phyloP scores from a whole-genome alignment of 1,284 basidiomycete genomes.

The Ceratorhiza oryzae-sativae region DNA sequence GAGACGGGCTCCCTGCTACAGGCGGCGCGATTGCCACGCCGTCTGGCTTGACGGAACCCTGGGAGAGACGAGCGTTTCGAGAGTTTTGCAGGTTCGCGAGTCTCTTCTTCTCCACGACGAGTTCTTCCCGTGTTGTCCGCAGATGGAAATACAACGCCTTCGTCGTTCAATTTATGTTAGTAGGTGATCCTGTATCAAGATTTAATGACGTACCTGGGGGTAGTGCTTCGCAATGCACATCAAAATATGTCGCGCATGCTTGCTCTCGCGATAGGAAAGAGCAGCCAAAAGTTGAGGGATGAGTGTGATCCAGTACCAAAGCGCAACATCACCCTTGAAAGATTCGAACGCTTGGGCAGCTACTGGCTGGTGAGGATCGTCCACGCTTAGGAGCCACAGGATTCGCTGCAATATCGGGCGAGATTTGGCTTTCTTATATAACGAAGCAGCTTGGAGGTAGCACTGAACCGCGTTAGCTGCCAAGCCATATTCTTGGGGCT shows the following conservation, averaged over 20 bases:
- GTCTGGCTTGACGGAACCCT: constrained; percentile 46
- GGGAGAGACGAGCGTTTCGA: constrained; percentile 46
- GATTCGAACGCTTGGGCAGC: constrained; percentile 93
- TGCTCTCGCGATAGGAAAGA: constrained; percentile 89
- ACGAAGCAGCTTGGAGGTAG: constrained; percentile 95
- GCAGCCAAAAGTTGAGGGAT: constrained; percentile 96
- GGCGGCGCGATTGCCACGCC: constrained; percentile 41
- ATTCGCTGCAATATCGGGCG: constrained; percentile 91
- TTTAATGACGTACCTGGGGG: constrained; percentile 75
- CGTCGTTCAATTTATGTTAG: constrained; percentile 29
- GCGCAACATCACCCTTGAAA: constrained; percentile 95
- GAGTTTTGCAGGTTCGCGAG: constrained; percentile 43
- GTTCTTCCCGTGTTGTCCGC: constrained; percentile 91
- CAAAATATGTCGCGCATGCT: constrained; percentile 90
- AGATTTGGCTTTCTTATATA: constrained; percentile 95
- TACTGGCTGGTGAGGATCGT: constrained; percentile 72
- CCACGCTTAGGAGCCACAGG: constrained; percentile 95
- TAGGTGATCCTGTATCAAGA: constrained; percentile 1
- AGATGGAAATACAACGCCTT: constrained; percentile 96
- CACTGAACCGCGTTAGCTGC: constrained; percentile 96
- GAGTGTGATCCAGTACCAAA: constrained; percentile 99
- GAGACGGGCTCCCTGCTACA: constrained; percentile 33
- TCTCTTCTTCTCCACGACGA: constrained; percentile 51
- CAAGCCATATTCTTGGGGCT: constrained; percentile 71
- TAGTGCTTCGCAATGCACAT: constrained; percentile 91